Evolutionary conservation across 371 early-diverging fungal genomes (phyloP).

Genomic region (Coemansia sp.): DNA sequence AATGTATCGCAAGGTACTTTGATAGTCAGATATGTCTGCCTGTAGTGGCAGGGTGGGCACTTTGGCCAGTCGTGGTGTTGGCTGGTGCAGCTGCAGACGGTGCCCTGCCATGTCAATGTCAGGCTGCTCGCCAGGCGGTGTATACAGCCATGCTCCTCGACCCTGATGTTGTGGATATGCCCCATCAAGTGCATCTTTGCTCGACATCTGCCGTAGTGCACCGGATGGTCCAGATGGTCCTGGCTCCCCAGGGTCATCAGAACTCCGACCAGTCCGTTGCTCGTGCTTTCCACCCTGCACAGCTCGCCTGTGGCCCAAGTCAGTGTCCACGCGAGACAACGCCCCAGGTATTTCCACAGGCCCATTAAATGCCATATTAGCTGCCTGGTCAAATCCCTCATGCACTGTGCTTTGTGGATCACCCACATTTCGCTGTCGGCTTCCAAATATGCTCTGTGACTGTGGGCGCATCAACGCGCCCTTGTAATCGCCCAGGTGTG

Average conservation of each 20-base stretch:
- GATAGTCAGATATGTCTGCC: neutral
- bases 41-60: conserved; percentile 13
- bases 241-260: conserved; percentile 9
- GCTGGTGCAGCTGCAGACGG: conserved; percentile 7
- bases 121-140: conserved; percentile 22
- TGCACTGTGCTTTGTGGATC: conserved; percentile 13
- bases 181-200: conserved; percentile 3
- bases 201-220: conserved; percentile 2
- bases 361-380: conserved; percentile 12
- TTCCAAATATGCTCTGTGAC: conserved; percentile 31
- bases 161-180: neutral
- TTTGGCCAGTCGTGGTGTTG: conserved; percentile 13
- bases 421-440: conserved; percentile 12
- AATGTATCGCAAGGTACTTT: neutral
- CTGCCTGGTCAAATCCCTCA: neutral
- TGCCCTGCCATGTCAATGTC: neutral
- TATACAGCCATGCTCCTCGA: conserved; percentile 21
- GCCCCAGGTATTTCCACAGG: conserved; percentile 15
- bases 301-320: neutral
- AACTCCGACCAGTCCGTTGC: conserved; percentile 3
- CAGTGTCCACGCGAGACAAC: neutral
- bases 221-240: neutral
- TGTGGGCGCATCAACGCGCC: conserved; percentile 21
- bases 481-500: conserved; percentile 33
- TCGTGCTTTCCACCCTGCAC: neutral